phyloP scores from a whole-genome alignment of 2,329 filamentous ascomycete species.

The Aspergillus oerlinghausenensis region DNA sequence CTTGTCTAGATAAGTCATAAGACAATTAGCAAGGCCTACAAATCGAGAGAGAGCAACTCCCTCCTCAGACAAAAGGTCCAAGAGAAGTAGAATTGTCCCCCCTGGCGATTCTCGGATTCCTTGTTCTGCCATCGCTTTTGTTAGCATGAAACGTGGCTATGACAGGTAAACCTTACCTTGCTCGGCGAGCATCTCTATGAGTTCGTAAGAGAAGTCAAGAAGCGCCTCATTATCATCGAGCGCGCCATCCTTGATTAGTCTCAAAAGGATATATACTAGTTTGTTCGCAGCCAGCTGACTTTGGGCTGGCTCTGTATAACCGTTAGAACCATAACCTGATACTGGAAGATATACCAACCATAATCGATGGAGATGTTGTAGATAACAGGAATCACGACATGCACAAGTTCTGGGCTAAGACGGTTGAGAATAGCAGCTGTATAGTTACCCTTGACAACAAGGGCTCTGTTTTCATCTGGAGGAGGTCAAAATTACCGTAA shows the following conservation, averaged over 20 bases:
- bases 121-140: slow-evolving; percentile 23
- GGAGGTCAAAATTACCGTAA: slow-evolving; percentile 8
- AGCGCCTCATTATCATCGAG: slow-evolving; percentile 30
- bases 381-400: slow-evolving; percentile 41
- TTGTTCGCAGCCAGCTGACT: slow-evolving; percentile 33
- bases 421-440: slow-evolving; percentile 35
- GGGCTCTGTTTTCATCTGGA: slow-evolving; percentile 39
- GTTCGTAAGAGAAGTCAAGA: slow-evolving; percentile 35
- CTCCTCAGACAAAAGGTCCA: slow-evolving; percentile 28
- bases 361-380: slow-evolving; percentile 45
- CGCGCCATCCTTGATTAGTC: slow-evolving; percentile 28
- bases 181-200: slow-evolving; percentile 36
- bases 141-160: neutral
- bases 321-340: neutral
- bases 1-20: slow-evolving; percentile 33
- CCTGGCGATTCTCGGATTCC: slow-evolving; percentile 32
- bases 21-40: slow-evolving; percentile 27
- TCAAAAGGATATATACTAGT: slow-evolving; percentile 34
- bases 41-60: slow-evolving; percentile 27
- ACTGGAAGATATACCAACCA: slow-evolving; percentile 23
- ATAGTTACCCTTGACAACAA: slow-evolving; percentile 37
- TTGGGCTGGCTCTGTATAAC: slow-evolving; percentile 36
- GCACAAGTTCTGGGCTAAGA: slow-evolving; percentile 30
- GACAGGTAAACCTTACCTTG: slow-evolving; percentile 28
- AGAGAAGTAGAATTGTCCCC: slow-evolving; percentile 31